phyloP scores from a whole-genome alignment of 352 stramenopile genomes.

The Phytophthora meadii region DNA sequence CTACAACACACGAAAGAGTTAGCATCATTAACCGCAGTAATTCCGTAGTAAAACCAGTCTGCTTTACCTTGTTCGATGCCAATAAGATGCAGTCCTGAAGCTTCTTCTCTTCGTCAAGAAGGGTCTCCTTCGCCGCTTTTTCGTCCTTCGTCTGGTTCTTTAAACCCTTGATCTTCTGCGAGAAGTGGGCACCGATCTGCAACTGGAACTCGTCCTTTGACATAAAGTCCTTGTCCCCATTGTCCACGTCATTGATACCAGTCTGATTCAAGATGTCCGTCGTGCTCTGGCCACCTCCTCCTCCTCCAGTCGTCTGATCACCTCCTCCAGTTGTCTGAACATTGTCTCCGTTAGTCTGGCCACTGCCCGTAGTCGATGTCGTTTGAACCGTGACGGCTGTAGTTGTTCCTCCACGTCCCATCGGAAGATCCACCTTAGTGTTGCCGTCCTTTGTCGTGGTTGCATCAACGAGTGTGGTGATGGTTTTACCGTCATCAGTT shows the following conservation, averaged over 20 bases:
- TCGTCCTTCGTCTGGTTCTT: constrained; percentile 28
- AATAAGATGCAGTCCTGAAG: constrained; percentile 56
- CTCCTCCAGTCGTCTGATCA: not conserved
- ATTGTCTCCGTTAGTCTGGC: too few relatives aligned
- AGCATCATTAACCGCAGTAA: constrained; percentile 1
- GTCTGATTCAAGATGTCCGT: constrained; percentile 17
- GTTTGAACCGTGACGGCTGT: constrained; percentile 5
- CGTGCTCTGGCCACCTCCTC: constrained; percentile 5
- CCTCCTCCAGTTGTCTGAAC: too few relatives aligned
- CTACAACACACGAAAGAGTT: constrained; percentile 23
- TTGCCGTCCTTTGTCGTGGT: not conserved
- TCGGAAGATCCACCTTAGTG: constrained; percentile 2
- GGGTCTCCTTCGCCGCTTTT: constrained; percentile 25
- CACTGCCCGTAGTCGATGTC: not conserved
- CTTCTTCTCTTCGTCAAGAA: constrained; percentile 27
- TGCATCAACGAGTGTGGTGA: constrained; percentile 6
- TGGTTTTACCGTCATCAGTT: constrained; percentile 4
- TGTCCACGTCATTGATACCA: constrained; percentile 11
- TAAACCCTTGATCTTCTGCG: constrained; percentile 32
- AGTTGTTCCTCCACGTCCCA: constrained; percentile 9
- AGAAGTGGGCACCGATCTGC: constrained; percentile 41
- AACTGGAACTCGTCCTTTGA: constrained; percentile 54
- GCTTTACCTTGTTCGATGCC: constrained; percentile 52
- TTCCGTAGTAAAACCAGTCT: not conserved
- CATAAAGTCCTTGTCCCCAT: constrained; percentile 41